These are phyloP conservation scores for Colletotrichum gigasporum DNA, from an alignment of 2,329 filamentous ascomycete species.

Conservation along the genomic window DNA sequence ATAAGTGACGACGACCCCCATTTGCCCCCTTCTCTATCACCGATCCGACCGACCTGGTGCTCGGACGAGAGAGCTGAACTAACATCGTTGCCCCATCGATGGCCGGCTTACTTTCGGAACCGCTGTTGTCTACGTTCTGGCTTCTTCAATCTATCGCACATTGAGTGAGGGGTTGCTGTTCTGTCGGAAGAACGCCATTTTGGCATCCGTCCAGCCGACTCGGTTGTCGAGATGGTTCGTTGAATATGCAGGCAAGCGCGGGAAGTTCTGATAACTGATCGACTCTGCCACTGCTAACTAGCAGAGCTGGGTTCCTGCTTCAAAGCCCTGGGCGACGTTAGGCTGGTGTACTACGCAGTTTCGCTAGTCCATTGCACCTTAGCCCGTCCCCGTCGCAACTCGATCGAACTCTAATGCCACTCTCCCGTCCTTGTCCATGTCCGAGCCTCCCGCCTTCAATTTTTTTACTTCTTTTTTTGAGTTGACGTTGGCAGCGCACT, in stretches of 20 bases:
- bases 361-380: not conserved
- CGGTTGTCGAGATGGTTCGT: not conserved
- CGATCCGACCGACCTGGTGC: conserved; percentile 3
- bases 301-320: not conserved
- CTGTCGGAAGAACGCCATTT: too few relatives aligned
- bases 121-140: not conserved
- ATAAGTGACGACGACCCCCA: not conserved
- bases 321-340: conserved; percentile 1
- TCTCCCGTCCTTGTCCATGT: conserved; percentile 5
- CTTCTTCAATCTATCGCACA: not conserved
- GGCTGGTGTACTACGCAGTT: not conserved
- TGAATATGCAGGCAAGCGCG: not conserved
- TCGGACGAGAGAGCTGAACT: not conserved
- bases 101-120: not conserved
- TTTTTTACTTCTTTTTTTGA: not conserved
- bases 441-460: conserved; percentile 23
- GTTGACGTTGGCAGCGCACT: not conserved
- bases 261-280: not conserved
- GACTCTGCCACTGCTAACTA: not conserved
- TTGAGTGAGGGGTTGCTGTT: not conserved
- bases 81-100: not conserved
- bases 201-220: not conserved
- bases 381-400: not conserved
- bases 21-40: not conserved
- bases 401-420: conserved; percentile 9